A percentile compares a stretch with the other conserved stretches of the same genome.
phyloP scores from a whole-genome alignment of 192 early-diverging fungal species.

The Phycomyces blakesleeanus region DNA sequence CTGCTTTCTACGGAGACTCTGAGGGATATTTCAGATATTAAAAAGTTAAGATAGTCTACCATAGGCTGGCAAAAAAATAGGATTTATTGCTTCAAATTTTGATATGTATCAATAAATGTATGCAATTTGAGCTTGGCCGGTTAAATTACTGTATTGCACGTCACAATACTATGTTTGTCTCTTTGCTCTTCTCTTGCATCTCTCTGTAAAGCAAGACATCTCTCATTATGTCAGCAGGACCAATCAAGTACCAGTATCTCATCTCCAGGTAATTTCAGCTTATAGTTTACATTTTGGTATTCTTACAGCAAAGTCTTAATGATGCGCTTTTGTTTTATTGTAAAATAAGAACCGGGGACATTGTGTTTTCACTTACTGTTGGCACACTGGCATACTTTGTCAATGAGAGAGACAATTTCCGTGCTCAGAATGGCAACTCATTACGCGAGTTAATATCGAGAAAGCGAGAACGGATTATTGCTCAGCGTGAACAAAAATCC shows the following conservation, averaged over 20 bases:
- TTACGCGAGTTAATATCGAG: constrained; percentile 42
- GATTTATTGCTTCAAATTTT: too few species aligned
- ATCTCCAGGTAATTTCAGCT: background rate
- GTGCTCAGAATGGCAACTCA: constrained; percentile 43
- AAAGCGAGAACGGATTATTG: constrained; percentile 30
- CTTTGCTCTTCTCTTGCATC: background rate
- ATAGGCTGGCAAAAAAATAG: too few species aligned
- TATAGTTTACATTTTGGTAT: background rate
- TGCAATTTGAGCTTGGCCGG: too few species aligned
- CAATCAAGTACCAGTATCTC: background rate
- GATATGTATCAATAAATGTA: too few species aligned
- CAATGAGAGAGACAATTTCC: constrained; percentile 50
- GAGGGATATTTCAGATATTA: too few species aligned
- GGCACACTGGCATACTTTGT: constrained; percentile 52
- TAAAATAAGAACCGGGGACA: constrained; percentile 44
- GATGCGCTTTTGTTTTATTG: background rate
- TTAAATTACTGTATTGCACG: background rate
- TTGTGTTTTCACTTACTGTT: constrained; percentile 48
- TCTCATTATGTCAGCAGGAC: constrained; percentile 1
- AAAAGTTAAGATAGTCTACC: too few species aligned
- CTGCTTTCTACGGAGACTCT: too few species aligned
- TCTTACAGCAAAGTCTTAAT: background rate
- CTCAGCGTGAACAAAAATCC: constrained; percentile 23
- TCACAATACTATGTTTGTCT: background rate
- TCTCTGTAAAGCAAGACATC: too few species aligned